Evolutionary conservation across 768 basidiomycete genomes (phyloP), one percentile per base, ranked within the genome.

Genomic region (Tremella mesenterica): DNA sequence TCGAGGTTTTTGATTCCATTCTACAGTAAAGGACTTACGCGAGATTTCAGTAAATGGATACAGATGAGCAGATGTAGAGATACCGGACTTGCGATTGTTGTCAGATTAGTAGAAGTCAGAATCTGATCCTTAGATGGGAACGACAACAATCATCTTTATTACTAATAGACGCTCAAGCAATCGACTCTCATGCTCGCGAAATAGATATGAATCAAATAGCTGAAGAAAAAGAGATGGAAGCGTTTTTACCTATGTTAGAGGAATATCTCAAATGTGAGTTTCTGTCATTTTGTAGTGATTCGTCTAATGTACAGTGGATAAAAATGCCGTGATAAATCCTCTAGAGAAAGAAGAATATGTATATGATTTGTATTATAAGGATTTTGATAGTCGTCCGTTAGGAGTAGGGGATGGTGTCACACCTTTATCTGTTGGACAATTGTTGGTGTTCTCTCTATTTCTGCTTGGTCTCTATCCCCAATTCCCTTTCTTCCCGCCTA

Each of bases 201-300:
- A n/a, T n/a, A n/a, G n/a, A n/a, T n/a, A n/a, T n/a, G n/a, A n/a
- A n/a, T n/a, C n/a, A n/a, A n/a, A 30, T 16, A n/a, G 39, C 48
- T 44, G 65, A 58, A 25, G 63, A 71, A 26, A 63, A 63, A 31
- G 69, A 73, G 46, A 66, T 73, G 63, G 72, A 60, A 23, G 66
- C 63, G 21, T 75, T 73, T 57, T 50, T 73, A 39, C 69, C 72
- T 1, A 73, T 75, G 72, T 53, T 75, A 26, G 49, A 69, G 41
- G 70, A 72, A 48, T 69, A 72, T 45, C 56, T 74, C 13, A 55
- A 55, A 18, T 41, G 73, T 72, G 43, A 49, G 70, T 62, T 29
- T 18, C 12, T 4, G 28, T 4, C 27, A 16, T 6, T 26, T 5
- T 21, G 27, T 20, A 50, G 36, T 20, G 18, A 18, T 27, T 29